A percentile compares a stretch with the other conserved stretches of the same genome.
Evolutionary conservation across 306 rosid species (phyloP).

Genomic region (Arachis hypogaea): DNA sequence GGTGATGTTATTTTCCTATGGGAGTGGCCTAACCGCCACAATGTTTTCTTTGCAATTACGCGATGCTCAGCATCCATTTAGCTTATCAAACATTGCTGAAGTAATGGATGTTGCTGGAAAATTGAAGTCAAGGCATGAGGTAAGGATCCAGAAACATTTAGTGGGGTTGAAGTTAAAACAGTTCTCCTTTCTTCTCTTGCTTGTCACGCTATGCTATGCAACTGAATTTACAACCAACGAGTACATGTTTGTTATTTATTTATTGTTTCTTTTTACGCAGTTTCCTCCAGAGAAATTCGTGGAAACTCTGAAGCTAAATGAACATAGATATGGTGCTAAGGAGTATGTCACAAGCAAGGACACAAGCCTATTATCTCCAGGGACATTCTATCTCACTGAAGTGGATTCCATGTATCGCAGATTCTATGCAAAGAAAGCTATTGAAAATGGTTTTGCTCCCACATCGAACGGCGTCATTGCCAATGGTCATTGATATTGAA

Average conservation of each 20-base stretch:
- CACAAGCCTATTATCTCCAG: constrained; percentile 67
- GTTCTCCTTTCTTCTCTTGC: background rate
- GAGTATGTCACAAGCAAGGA: constrained; percentile 94
- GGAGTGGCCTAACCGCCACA: constrained; percentile 90
- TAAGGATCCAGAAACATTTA: constrained; percentile 42
- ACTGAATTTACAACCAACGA: constrained; percentile 38
- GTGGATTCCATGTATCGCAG: constrained; percentile 89
- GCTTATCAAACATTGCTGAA: constrained; percentile 78
- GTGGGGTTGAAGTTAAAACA: background rate
- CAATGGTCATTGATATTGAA: constrained; percentile 69
- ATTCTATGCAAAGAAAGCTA: constrained; percentile 68
- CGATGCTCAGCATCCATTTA: constrained; percentile 71
- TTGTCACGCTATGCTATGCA: background rate
- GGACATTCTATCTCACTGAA: constrained; percentile 96
- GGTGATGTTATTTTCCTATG: constrained; percentile 87
- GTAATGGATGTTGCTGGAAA: constrained; percentile 78
- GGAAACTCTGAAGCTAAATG: constrained; percentile 90
- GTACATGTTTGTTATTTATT: background rate
- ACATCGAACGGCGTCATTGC: constrained; percentile 49
- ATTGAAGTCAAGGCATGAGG: constrained; percentile 95
- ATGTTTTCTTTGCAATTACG: constrained; percentile 79
- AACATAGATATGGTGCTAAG: constrained; percentile 92
- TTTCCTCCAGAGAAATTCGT: constrained; percentile 75
- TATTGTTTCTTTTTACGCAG: constrained; percentile 48
- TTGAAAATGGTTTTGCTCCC: constrained; percentile 31